Conservation (phyloP, 306 rosid species). For the Vigna radiata region DNA sequence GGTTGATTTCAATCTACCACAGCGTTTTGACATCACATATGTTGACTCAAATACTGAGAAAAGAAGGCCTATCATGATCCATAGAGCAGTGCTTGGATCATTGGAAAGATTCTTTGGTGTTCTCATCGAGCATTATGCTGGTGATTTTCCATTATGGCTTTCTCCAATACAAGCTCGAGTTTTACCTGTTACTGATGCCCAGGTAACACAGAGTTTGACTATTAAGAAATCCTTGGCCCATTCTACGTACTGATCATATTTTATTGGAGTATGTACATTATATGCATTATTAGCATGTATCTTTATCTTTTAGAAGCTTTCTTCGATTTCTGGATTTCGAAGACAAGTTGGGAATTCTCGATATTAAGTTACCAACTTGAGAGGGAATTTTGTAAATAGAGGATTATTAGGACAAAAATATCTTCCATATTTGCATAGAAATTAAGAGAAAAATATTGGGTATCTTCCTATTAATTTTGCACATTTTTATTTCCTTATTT, state of each 20-base stretch:
- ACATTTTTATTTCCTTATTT: too few species aligned
- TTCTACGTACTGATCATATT: neutral
- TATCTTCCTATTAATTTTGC: too few species aligned
- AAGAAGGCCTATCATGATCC: conserved; percentile 91
- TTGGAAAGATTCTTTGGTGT: conserved; percentile 96
- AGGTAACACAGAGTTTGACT: conserved; percentile 59
- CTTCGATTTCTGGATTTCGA: too few species aligned
- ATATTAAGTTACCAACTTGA: too few species aligned
- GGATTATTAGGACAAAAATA: too few species aligned
- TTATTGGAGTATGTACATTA: too few species aligned
- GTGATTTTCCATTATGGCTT: conserved; percentile 98
- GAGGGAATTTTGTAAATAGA: too few species aligned
- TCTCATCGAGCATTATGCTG: conserved; percentile 94
- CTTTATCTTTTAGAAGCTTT: too few species aligned
- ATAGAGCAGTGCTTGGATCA: conserved; percentile 97
- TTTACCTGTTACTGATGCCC: conserved; percentile 87
- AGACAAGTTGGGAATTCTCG: too few species aligned
- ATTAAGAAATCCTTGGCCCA: conserved; percentile 23
- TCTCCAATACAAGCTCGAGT: conserved; percentile 93
- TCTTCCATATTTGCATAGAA: too few species aligned
- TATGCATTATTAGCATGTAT: too few species aligned
- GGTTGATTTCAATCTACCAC: conserved; percentile 97
- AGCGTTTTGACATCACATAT: conserved; percentile 90
- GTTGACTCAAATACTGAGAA: conserved; percentile 83
- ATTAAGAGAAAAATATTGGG: too few species aligned